Base-by-base conservation (phyloP, 805 yeast species). In the Schizosaccharomyces japonicus region DNA sequence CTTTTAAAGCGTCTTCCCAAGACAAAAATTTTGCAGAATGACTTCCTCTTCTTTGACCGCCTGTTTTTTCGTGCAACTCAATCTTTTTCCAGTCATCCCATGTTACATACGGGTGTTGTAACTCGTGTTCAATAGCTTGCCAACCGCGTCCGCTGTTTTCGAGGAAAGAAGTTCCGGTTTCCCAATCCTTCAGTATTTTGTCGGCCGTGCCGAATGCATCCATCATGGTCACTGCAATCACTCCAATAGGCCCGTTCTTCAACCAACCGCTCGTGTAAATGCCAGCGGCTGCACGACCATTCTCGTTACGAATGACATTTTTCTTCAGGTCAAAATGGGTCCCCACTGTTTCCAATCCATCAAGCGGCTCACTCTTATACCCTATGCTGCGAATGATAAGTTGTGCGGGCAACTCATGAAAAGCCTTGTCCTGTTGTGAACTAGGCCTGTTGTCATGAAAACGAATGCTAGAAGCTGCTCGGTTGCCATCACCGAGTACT, bases 211-310 rank as follows among this genome's bases (percentile, higher is more conserved):
- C 70, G 52, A 77, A 77, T 1, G 95, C 73, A 50, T 80, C 84
- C 69, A 78, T 71, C 78, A 87, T 80, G 0, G 96, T 83, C 11
- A 81, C 70, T 15, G 93, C 92, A 53, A 90, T 90, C 3, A 83
- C 92, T 1, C 98, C 98, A 27, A 71, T 70, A 5, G 94, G 80
- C 1, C 94, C 93, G 27, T 42, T 25, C 49, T 79, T 74, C 44
- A 84, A 76, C 98, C 98, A 90, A 0, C 98, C 98, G 6, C 84
- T 66, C 2, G 80, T 76, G 55, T 84, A 87, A 50, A 82, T 63
- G 0, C 82, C 78, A 1, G 57, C 26, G 39, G 53, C 31, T 10
- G 33, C 36, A 34, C 70, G 60, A 1, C 76, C 78, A 21, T 66
- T 58, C 1, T 54, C 51, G 49, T 71, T 74, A 1, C 65, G 61